Conservation (phyloP, 176 grass and related monocot species). For the Oryza officinalis region DNA sequence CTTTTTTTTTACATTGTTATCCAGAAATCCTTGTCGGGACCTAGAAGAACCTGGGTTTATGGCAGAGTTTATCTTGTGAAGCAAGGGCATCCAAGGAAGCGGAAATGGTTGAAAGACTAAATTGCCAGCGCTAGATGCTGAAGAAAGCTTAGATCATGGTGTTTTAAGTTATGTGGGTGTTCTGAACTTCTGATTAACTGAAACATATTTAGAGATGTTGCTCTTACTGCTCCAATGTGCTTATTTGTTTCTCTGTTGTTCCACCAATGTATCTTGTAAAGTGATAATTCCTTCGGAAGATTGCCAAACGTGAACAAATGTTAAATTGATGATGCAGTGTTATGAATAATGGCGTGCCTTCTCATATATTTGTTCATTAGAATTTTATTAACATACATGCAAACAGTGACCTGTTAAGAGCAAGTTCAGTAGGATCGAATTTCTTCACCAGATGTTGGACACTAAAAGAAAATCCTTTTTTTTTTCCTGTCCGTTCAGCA, state of each 20-base stretch:
- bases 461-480: neutral
- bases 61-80: constrained; percentile 83
- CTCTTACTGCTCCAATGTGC: constrained; percentile 4
- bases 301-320: neutral
- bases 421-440: neutral
- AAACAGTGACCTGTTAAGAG: neutral
- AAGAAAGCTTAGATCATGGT: constrained; percentile 17
- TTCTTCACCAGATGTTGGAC: neutral
- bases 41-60: constrained; percentile 79
- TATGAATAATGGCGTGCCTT: neutral
- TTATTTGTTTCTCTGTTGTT: constrained; percentile 1
- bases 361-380: neutral
- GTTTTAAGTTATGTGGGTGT: neutral
- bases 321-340: neutral
- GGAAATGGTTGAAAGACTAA: constrained; percentile 43
- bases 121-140: neutral
- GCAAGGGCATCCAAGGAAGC: constrained; percentile 45
- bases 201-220: neutral
- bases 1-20: neutral
- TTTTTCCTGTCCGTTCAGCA: too few species aligned
- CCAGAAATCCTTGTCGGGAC: constrained; percentile 65
- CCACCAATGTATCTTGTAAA: constrained; percentile 32
- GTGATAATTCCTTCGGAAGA: constrained; percentile 8
- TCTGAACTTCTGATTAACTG: neutral
- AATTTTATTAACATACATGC: neutral